Conservation (phyloP, 1,284 basidiomycete genomes). For the Xerocomus nothofagi region DNA sequence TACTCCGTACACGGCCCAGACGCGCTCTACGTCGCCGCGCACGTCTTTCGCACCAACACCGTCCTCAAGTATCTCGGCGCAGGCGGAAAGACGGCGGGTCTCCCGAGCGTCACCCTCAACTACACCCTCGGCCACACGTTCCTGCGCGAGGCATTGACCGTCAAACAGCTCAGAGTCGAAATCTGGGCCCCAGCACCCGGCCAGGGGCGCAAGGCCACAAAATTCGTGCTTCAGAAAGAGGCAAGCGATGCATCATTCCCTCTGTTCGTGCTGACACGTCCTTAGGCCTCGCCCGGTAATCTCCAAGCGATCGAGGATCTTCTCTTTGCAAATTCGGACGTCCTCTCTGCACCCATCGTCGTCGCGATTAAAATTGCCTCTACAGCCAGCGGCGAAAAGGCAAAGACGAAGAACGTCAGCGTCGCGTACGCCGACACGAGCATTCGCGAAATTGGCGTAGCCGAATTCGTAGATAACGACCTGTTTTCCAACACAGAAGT, state of each 20-base stretch:
- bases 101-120: slow-evolving; percentile 82
- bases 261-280: slow-evolving; percentile 9
- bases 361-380: slow-evolving; percentile 84
- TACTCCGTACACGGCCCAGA: slow-evolving; percentile 90
- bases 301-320: slow-evolving; percentile 92
- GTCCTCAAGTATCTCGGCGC: slow-evolving; percentile 82
- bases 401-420: slow-evolving; percentile 62
- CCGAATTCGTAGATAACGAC: slow-evolving; percentile 95
- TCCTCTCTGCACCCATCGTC: slow-evolving; percentile 85
- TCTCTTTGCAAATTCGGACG: slow-evolving; percentile 83
- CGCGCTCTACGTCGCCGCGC: slow-evolving; percentile 83
- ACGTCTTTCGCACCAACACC: slow-evolving; percentile 84
- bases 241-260: slow-evolving; percentile 38
- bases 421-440: slow-evolving; percentile 81
- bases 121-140: slow-evolving; percentile 83
- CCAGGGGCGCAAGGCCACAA: slow-evolving; percentile 70
- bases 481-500: slow-evolving; percentile 96
- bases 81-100: slow-evolving; percentile 53
- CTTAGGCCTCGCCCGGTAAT: slow-evolving; percentile 93
- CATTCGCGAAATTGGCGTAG: slow-evolving; percentile 68
- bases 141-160: slow-evolving; percentile 87
- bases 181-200: slow-evolving; percentile 82
- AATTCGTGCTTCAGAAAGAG: slow-evolving; percentile 80
- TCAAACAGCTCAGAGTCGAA: slow-evolving; percentile 91
- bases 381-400: slow-evolving; percentile 49